Percentiles rank a stretch among this genome's conserved stretches.
These are phyloP conservation scores for Eimeria falciformis DNA, from an alignment of 169 alveolate genomes.

Conservation along the genomic window DNA sequence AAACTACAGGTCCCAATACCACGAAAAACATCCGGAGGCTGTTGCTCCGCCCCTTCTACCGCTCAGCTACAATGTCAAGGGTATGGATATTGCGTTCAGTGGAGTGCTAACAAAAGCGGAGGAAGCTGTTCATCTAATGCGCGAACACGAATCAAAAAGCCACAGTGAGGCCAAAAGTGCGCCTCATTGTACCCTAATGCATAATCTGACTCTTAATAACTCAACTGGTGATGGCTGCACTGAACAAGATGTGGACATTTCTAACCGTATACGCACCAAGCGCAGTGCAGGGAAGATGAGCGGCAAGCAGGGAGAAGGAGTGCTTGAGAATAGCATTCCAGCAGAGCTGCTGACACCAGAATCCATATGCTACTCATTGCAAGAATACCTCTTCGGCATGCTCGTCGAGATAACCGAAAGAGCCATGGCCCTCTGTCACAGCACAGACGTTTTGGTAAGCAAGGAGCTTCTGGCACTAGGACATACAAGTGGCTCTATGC, in stretches of 20 bases:
- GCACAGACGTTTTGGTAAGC: conserved; percentile 93
- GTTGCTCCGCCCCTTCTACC: conserved; percentile 84
- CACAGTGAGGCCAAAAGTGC: no score
- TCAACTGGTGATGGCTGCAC: neutral
- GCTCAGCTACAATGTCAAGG: conserved; percentile 98
- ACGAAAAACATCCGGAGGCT: neutral
- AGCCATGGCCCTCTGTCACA: conserved; percentile 97
- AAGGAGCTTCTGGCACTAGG: neutral
- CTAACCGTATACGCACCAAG: conserved; percentile 23
- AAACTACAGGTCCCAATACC: conserved; percentile 77
- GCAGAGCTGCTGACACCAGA: conserved; percentile 51
- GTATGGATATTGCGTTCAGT: conserved; percentile 98
- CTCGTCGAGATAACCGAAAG: conserved; percentile 98
- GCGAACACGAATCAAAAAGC: neutral
- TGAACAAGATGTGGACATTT: neutral
- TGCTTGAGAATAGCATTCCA: neutral
- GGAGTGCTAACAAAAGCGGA: conserved; percentile 88
- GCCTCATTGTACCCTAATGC: no score
- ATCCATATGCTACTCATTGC: conserved; percentile 94
- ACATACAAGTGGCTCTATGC: no score
- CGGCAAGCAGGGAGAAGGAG: neutral
- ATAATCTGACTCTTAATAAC: neutral
- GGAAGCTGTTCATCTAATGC: conserved; percentile 50
- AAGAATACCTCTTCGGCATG: conserved; percentile 98
- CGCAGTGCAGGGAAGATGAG: neutral